phyloP scores from a whole-genome alignment of 495 filamentous ascomycete species.

The Hapsidospora chrysogenum region DNA sequence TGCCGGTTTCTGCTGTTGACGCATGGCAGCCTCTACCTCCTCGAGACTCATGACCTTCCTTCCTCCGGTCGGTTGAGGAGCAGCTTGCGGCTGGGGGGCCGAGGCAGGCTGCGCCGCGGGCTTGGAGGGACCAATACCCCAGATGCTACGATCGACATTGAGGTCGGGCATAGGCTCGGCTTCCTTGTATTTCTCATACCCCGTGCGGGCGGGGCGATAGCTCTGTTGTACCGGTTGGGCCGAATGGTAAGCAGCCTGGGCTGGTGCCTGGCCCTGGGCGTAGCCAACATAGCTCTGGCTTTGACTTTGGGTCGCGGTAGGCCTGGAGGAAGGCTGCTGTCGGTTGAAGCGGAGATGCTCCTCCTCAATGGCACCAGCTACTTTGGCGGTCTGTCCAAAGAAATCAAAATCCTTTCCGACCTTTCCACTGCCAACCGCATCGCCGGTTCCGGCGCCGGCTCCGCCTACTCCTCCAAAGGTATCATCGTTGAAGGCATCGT shows the following conservation, averaged over 20 bases:
- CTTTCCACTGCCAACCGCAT: constrained; percentile 10
- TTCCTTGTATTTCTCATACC: constrained; percentile 78
- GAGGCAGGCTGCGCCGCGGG: constrained; percentile 12
- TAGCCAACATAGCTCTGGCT: constrained; percentile 8
- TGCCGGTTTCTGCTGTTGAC: constrained; percentile 44
- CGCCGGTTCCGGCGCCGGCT: constrained; percentile 5
- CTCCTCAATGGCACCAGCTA: constrained; percentile 69
- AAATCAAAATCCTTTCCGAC: constrained; percentile 96
- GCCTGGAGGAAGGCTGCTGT: constrained; percentile 34
- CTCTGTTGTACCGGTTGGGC: constrained; percentile 19
- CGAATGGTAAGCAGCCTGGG: constrained; percentile 16
- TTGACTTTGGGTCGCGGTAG: constrained; percentile 6
- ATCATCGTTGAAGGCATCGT: constrained; percentile 93
- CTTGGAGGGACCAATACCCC: constrained; percentile 59
- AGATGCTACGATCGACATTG: constrained; percentile 83
- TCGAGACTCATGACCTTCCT: constrained; percentile 91
- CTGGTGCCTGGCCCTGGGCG: neutral
- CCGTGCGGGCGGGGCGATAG: constrained; percentile 47
- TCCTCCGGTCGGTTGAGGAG: constrained; percentile 16
- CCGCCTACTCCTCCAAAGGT: constrained; percentile 58
- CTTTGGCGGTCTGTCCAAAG: constrained; percentile 76
- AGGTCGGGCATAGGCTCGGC: constrained; percentile 61
- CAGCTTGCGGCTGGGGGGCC: constrained; percentile 11
- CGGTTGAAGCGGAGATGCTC: constrained; percentile 72
- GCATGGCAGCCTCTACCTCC: constrained; percentile 91